Base-by-base conservation (phyloP, 2,329 filamentous ascomycete species). In the Talaromyces amestolkiae region DNA sequence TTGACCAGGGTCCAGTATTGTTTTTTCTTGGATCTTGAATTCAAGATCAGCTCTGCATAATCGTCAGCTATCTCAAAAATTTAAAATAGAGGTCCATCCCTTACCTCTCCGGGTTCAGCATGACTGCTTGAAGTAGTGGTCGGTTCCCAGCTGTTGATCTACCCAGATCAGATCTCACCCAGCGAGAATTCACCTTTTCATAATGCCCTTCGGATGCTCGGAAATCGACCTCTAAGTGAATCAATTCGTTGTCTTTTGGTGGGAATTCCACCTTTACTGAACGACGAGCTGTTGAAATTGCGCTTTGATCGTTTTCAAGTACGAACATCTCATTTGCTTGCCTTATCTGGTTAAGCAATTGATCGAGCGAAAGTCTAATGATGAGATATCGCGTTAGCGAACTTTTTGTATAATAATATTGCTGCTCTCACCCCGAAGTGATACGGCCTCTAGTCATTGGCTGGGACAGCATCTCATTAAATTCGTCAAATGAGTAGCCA, bases 231-330 rank as follows among this genome's bases (percentile, higher is more conserved):
- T 81, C 79, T 11, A 81, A 69, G 13, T 77, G 76, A 24, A 81
- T 72, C 27, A 73, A 68, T 3, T 69, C 71, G 35, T 74, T 70
- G 17, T 72, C 67, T 5, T 65, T 62, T 3, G 71, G 74, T 15
- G 71, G 33, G 33, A 81, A 81, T 53, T 81, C 79, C 58, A 82
- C 79, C 43, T 75, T 78, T 2, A 78, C 78, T 2, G 78, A 77
- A 65, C 78, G 80, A 2, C 70, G 70, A 8, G 73, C 8, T 76
- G 67, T 7, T 70, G 54, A 15, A 47, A 27, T 72, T 53, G 43
- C 41, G 17, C 68, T 65, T 41, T 68, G 68, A 47, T 37, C 66
- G 33, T 70, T 69, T 51, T 68, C 71, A 19, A 71, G 74, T 53
- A 72, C 72, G 45, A 77, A 72, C 11, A 78, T 70, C 51, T 72